Percentiles rank a stretch among this genome's conserved stretches.
These are phyloP conservation scores for Phalaenopsis equestris DNA, from an alignment of 106 monocot genomes.

Conservation along the genomic window DNA sequence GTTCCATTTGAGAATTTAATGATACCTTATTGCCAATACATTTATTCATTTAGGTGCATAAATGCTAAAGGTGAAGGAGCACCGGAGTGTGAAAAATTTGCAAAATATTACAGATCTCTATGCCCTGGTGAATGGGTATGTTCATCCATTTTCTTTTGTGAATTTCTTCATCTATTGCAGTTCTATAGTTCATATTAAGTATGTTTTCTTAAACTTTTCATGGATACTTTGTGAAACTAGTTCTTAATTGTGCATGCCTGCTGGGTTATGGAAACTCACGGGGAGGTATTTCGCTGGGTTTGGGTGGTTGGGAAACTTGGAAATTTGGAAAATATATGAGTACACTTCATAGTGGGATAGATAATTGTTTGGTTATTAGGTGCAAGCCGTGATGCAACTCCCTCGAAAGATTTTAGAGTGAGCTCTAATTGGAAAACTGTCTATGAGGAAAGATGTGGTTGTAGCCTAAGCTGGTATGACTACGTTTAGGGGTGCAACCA, in stretches of 20 bases:
- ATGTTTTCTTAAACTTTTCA: neutral
- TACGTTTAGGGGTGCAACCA: too few species aligned
- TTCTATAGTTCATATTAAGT: neutral
- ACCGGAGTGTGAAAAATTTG: constrained; percentile 72
- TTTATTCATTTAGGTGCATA: constrained; percentile 45
- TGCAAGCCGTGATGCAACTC: neutral
- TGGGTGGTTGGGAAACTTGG: neutral
- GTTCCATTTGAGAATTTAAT: neutral
- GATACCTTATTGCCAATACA: neutral
- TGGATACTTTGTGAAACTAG: neutral
- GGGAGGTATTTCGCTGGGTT: neutral
- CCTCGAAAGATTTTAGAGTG: neutral
- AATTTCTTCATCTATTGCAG: constrained; percentile 1
- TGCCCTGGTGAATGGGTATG: constrained; percentile 95
- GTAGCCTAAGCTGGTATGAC: too few species aligned
- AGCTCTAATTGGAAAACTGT: neutral
- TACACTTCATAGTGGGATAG: neutral
- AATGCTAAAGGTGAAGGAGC: constrained; percentile 85
- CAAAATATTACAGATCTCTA: constrained; percentile 34
- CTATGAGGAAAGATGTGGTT: neutral
- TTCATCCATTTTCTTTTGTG: neutral
- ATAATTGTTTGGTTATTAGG: neutral
- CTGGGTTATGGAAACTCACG: neutral
- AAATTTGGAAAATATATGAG: neutral
- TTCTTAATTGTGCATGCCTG: neutral